Base-by-base conservation (phyloP, 768 basidiomycete genomes). In the Suillus clintonianus region DNA sequence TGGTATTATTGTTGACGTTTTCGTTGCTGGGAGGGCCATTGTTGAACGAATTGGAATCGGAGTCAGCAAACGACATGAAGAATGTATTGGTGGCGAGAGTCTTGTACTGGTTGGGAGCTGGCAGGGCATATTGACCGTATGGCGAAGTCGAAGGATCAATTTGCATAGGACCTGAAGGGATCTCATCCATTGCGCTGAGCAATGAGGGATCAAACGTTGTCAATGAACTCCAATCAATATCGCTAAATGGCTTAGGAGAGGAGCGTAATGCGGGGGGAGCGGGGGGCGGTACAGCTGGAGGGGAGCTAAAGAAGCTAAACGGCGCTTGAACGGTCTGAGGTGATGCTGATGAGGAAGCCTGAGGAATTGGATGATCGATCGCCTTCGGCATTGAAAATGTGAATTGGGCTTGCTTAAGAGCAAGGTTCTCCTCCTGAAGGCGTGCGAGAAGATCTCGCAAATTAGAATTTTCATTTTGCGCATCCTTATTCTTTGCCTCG, bases 371-470 rank as follows among this genome's bases (percentile, higher is more conserved):
- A 24, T 27, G 30, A 53, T 61, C 37, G 19, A 62, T 63, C n/a
- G 72, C 65, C 50, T 84, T 82, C 22, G 93, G 90, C 48, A 95
- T 83, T 1, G 87, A 76, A 71, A 97, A 97, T 1, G 94, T 96
- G 75, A 97, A 98, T 3, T 89, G 81, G 0, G 85, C 77, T 72
- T 93, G 86, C 75, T 92, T 95, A 69, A 97, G 85, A 58, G 86
- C 78, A 61, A 93, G 77, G 66, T 96, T 97, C 79, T 98, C 95
- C 62, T 86, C 87, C 73, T 96, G 95, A 2, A 98, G 81, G 14
- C 95, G 87, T 59, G 86, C 79, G 50, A 97, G 82, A 58, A 97
- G 83, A 72, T 96, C 95, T 53, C 92, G 88, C 27, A 97, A 81
- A 71, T 96, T 97, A 65, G 91, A 89, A 68, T 98, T 97, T 78